Evolutionary conservation across 805 yeast species (phyloP).

Genomic region (Lipomyces lipofer): DNA sequence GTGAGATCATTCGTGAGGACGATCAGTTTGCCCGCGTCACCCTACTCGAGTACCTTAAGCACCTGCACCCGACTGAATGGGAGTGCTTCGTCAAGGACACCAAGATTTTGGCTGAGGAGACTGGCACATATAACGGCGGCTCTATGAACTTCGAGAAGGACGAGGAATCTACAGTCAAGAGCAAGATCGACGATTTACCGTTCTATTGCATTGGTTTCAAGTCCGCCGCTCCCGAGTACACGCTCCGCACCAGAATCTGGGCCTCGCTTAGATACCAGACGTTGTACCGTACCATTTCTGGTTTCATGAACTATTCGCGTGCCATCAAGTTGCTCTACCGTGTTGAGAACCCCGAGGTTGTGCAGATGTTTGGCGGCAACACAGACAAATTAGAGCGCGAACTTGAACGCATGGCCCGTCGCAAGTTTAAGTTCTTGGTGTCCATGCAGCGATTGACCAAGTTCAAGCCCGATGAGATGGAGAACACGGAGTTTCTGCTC

Average conservation of each 20-base stretch:
- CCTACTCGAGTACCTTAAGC: conserved; percentile 88
- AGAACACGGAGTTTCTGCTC: conserved; percentile 65
- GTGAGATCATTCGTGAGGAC: conserved; percentile 96
- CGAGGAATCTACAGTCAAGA: conserved; percentile 72
- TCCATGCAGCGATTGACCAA: conserved; percentile 83
- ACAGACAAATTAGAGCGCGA: conserved; percentile 96
- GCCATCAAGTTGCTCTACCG: conserved; percentile 91
- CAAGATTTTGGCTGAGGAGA: conserved; percentile 90
- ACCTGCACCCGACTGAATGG: conserved; percentile 96
- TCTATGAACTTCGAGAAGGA: conserved; percentile 45
- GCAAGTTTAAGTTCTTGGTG: conserved; percentile 78
- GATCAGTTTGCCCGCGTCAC: conserved; percentile 96
- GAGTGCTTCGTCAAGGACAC: conserved; percentile 96
- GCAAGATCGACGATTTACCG: conserved; percentile 87
- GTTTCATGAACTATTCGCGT: conserved; percentile 97
- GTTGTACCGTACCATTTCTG: conserved; percentile 92
- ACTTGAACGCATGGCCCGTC: conserved; percentile 75
- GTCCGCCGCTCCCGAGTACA: conserved; percentile 95
- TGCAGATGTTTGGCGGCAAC: conserved; percentile 98
- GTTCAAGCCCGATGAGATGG: conserved; percentile 64
- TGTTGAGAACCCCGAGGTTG: conserved; percentile 92
- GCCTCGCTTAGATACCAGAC: conserved; percentile 98
- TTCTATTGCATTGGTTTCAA: conserved; percentile 97
- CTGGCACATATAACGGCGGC: conserved; percentile 55
- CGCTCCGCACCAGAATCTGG: conserved; percentile 96